phyloP scores from a whole-genome alignment of 164 flowering plant species.

The Nymphaea colorata region DNA sequence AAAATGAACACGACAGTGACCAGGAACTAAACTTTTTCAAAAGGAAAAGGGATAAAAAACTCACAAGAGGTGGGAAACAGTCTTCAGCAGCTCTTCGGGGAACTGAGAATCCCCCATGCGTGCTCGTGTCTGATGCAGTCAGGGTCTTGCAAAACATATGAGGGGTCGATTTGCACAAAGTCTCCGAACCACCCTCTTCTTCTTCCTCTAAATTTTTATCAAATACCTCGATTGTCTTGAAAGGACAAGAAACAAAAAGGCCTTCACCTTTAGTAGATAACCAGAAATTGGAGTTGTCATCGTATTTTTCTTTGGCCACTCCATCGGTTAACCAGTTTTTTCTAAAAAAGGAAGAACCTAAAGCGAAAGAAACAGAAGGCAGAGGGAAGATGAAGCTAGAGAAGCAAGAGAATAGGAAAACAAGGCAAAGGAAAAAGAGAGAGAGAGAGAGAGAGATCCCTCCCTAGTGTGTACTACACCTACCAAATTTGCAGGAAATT shows the following conservation, averaged over 20 bases:
- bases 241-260: not conserved
- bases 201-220: constrained; percentile 17
- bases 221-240: not conserved
- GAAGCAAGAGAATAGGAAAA: too few species aligned
- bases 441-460: too few species aligned
- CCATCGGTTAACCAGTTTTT: too few species aligned
- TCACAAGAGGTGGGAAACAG: constrained; percentile 85
- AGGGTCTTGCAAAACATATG: constrained; percentile 98
- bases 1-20: not conserved
- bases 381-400: too few species aligned
- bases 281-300: not conserved
- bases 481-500: too few species aligned
- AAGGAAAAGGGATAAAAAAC: constrained; percentile 3
- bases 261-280: not conserved
- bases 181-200: constrained; percentile 38
- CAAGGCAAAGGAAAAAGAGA: too few species aligned
- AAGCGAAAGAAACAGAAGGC: too few species aligned
- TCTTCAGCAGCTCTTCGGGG: constrained; percentile 99
- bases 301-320: not conserved
- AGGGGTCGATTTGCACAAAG: constrained; percentile 55
- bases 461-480: too few species aligned
- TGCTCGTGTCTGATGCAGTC: constrained; percentile 95
- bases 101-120: constrained; percentile 98
- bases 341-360: too few species aligned
- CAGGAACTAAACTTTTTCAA: not conserved